phyloP scores from a whole-genome alignment of 345 rosid genomes.

The Turnera subulata region DNA sequence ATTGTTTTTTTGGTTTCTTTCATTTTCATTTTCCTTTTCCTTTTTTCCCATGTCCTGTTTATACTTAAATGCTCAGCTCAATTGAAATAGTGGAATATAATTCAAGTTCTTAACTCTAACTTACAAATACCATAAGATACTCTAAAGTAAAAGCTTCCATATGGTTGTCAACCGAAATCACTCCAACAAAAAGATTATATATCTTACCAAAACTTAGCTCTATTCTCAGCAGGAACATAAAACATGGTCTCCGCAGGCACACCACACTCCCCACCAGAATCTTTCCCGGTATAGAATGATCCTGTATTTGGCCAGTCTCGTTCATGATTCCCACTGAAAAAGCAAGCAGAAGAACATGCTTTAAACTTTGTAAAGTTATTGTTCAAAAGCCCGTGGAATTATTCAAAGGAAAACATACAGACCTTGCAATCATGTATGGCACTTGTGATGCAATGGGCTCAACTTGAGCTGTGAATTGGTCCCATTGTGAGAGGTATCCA shows the following conservation, averaged over 20 bases:
- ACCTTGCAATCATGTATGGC: constrained; percentile 47
- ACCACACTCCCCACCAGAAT: constrained; percentile 73
- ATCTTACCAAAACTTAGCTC: constrained; percentile 62
- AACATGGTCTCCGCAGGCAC: constrained; percentile 65
- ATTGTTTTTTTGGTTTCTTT: neutral
- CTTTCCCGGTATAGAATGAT: constrained; percentile 38
- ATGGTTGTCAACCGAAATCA: neutral
- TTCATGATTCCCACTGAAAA: constrained; percentile 37
- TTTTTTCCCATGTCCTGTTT: neutral
- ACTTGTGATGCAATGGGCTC: constrained; percentile 36
- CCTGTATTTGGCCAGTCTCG: constrained; percentile 37
- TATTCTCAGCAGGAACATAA: constrained; percentile 60
- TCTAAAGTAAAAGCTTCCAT: neutral
- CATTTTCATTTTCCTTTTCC: neutral
- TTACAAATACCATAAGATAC: no score
- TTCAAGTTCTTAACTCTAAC: no score
- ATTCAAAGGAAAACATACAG: neutral
- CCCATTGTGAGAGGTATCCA: constrained; percentile 48
- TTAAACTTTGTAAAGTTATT: neutral
- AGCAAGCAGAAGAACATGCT: neutral
- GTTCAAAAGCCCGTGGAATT: neutral
- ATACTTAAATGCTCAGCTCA: no score
- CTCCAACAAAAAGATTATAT: no score
- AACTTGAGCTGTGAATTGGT: constrained; percentile 41
- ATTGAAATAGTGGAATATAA: no score